Base-by-base conservation (phyloP, 441 rosid species). In the Euphorbia corollata region DNA sequence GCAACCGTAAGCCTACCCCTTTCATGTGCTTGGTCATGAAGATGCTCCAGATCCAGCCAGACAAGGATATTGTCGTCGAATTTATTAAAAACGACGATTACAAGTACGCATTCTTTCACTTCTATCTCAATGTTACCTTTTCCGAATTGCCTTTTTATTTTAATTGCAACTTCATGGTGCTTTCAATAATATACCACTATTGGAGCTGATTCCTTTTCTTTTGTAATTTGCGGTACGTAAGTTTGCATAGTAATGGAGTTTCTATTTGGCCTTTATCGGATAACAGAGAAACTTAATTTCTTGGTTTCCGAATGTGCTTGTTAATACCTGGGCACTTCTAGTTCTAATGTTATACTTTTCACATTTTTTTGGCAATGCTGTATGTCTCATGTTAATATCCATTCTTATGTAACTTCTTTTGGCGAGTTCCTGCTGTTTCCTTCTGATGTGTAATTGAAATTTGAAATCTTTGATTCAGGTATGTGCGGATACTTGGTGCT, bases 1-100 rank as follows among this genome's bases (percentile, higher is more conserved):
- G 98, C 30, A 94, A 76, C 71, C 87, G 91, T 4, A 89, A 87
- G 65, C 99, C 98, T 30, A 85, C 99, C 11, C 97, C 98, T 1
- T 94, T 94, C 74, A 84, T 91, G 73, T 91, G 98, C 63, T 81
- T 88, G 30, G 81, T 89, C 74, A 73, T 90, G 84, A 94, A 94
- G 80, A 91, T 91, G 98, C 88, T 89, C 19, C 99, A 94, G 73
- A 91, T 94, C 73, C 99, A 91, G 78, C 98, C 96, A 32, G 96
- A 94, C 77, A 94, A 94, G 56, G 97, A 91, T 34, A 88, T 91
- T 39, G 97, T 91, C 16, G 97, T 94, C 5, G 98, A 94, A 72
- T 91, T 94, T 78, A 94, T 94, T 0, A 88, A 88, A 57, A 91
- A 91, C 69, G 98, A 91, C 73, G 98, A 91, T 74, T 91, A 87